Conservation (phyloP, 495 filamentous ascomycete species). For the Thermothielavioides terrestris region DNA sequence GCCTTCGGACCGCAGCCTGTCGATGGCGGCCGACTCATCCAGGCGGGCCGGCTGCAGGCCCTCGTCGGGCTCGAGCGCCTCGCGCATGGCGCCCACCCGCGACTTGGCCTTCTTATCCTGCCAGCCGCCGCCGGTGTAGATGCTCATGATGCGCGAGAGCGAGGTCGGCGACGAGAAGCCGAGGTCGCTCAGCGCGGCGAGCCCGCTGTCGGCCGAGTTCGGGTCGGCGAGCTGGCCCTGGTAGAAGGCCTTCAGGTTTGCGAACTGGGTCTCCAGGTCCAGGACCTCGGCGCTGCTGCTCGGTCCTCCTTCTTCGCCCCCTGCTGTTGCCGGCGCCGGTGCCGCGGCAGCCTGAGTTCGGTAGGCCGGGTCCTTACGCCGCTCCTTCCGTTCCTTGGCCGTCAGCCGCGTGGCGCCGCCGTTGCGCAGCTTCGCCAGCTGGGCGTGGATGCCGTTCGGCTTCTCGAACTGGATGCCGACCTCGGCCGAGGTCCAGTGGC, state of each 20-base stretch:
- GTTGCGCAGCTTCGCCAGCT: conserved; percentile 56
- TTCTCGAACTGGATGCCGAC: conserved; percentile 88
- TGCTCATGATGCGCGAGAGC: conserved; percentile 78
- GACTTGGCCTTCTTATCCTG: conserved; percentile 57
- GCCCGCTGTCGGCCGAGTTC: conserved; percentile 40
- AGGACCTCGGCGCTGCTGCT: conserved; percentile 18
- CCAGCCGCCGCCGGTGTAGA: conserved; percentile 63
- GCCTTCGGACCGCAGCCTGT: conserved; percentile 34
- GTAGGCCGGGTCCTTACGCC: conserved; percentile 31
- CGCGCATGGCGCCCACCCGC: conserved; percentile 64
- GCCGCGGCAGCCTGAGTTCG: too few relatives aligned
- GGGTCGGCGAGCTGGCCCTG: conserved; percentile 56
- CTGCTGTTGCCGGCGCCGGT: conserved; percentile 8
- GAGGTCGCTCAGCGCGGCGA: conserved; percentile 47
- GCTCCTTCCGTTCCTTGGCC: conserved; percentile 36
- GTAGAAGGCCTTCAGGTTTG: conserved; percentile 62
- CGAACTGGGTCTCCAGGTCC: conserved; percentile 42
- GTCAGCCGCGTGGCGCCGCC: conserved; percentile 36
- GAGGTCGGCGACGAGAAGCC: conserved; percentile 72
- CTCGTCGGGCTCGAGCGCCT: conserved; percentile 59
- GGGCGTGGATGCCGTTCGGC: conserved; percentile 71
- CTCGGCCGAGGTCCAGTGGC: conserved; percentile 82
- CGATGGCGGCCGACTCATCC: conserved; percentile 44
- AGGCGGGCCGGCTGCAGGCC: conserved; percentile 52
- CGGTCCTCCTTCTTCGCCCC: not conserved